phyloP scores from a whole-genome alignment of 2,329 filamentous ascomycete species.

The Hortaea sp. region DNA sequence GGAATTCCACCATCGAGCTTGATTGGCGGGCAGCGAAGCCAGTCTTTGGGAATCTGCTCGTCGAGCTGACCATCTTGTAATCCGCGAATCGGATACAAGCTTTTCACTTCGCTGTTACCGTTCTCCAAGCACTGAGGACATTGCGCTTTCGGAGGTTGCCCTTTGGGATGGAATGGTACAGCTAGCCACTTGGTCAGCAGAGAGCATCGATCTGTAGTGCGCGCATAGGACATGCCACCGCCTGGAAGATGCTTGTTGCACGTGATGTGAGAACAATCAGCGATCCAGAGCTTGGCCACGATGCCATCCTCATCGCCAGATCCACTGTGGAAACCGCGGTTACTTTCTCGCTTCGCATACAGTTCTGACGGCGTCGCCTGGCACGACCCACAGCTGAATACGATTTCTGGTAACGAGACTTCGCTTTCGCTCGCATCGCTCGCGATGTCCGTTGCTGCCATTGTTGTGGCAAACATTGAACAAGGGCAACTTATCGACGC shows the following conservation, averaged over 20 bases:
- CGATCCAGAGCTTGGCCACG: constrained; percentile 38
- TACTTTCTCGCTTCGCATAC: constrained; percentile 29
- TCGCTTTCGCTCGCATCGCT: constrained; percentile 23
- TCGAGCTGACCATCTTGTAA: constrained; percentile 33
- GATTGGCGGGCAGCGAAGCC: constrained; percentile 37
- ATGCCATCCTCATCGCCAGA: constrained; percentile 24
- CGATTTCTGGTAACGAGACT: constrained; percentile 27
- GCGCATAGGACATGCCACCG: constrained; percentile 32
- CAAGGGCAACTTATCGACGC: no score
- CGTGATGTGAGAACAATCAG: constrained; percentile 39
- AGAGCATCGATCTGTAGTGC: background rate
- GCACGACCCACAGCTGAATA: constrained; percentile 41
- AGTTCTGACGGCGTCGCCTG: constrained; percentile 36
- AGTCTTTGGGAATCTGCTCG: constrained; percentile 31
- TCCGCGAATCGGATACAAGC: constrained; percentile 38
- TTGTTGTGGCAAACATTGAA: background rate
- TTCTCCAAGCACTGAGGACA: constrained; percentile 37
- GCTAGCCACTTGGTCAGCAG: constrained; percentile 20
- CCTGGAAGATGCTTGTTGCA: constrained; percentile 40
- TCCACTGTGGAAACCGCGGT: constrained; percentile 24
- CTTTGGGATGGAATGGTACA: constrained; percentile 35
- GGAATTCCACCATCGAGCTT: constrained; percentile 26
- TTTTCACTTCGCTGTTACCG: constrained; percentile 25
- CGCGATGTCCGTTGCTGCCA: background rate
- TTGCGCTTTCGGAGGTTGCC: constrained; percentile 30